Base-by-base conservation (phyloP, 441 rosid species). In the Gossypium trilobum region DNA sequence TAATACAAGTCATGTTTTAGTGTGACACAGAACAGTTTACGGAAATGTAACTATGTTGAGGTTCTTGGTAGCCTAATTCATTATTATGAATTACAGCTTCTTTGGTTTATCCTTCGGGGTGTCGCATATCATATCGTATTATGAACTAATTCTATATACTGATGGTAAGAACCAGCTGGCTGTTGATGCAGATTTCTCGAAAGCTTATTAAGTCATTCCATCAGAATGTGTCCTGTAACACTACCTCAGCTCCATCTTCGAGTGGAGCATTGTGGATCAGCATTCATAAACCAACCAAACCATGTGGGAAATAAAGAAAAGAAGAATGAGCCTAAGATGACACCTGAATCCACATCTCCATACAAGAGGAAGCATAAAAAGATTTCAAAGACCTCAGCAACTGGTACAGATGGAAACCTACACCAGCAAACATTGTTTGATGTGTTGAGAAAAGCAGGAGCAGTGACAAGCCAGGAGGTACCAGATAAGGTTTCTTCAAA, bases 111-210 rank as follows among this genome's bases (percentile, higher is more conserved):
- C 4, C 42, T 71, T 58, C 13, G 25, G 46, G 9, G 29, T 27
- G 16, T 51, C 39, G 19, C 25, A 46, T 27, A 29, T 55, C 62
- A 25, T 27, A 29, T 36, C 42, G 0, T 36, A 36, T 55, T 50
- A 25, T 59, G 74, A 60, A 19, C 6, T 42, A 56, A 56, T 70
- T 19, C 22, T 20, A 20, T 61, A 23, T 74, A 76, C 72, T 82
- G 79, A 81, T 73, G 61, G 77, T 79, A 68, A 74, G 55, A 75
- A 46, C 71, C 61, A 76, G 16, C 54, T 51, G 73, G 58, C 62
- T 77, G n/a, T 58, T 51, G 70, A 55, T 78, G 79, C 94, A 92
- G 96, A 81, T 85, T 85, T 81, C 80, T 90, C 76, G 97, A 92
- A 81, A 81, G 89, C 88, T 82, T 89, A 77, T 82, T 92, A 82